Base-by-base conservation (phyloP, 1,139 yeast genomes). In the Saccharomyces hybrid region DNA sequence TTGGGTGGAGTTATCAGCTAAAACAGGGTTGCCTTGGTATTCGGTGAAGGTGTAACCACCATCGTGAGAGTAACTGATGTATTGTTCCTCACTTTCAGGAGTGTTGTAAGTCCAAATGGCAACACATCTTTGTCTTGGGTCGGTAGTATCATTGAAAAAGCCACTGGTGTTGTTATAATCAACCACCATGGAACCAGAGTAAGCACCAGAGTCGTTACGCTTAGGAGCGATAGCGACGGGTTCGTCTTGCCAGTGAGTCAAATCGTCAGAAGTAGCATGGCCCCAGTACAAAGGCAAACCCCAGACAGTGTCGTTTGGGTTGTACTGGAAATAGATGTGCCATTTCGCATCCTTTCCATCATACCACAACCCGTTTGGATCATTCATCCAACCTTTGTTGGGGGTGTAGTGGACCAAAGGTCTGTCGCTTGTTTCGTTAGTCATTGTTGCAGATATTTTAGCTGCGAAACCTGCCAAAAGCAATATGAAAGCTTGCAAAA, bases 111-210 rank as follows among this genome's bases (percentile, higher is more conserved):
- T 73, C 65, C 69, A 73, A 24, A 73, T 59, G 8, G 76, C 76
- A 21, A 73, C 75, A 16, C 71, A 61, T 52, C 74, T 67, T 48
- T 68, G 68, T 50, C 64, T 64, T 41, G 67, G 66, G 44, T 61
- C 62, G n/a, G 57, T 55, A 8, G 65, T 54, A 27, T 61, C 62
- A 50, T 65, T 58, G 55, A 72, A 73, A 52, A 71, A 64, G 2
- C 74, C 75, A 7, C 73, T 66, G 4, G 76, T 72, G 58, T 73
- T 73, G 58, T 71, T 61, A 47, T 52, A 54, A 54, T 73, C 77
- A 32, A 72, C 59, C 4, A 74, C 76, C 34, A 70, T 64, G 27
- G 69, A 61, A 1, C 77, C 77, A 7, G 75, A 68, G 58, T 62
- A 74, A 11, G 70, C 70, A 7, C 72, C 72, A 3, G 67, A 65